Percentiles rank a stretch among this genome's conserved stretches.
Evolutionary conservation across 2,329 filamentous ascomycete species (phyloP).

Genomic region (Diaporthe helianthi): DNA sequence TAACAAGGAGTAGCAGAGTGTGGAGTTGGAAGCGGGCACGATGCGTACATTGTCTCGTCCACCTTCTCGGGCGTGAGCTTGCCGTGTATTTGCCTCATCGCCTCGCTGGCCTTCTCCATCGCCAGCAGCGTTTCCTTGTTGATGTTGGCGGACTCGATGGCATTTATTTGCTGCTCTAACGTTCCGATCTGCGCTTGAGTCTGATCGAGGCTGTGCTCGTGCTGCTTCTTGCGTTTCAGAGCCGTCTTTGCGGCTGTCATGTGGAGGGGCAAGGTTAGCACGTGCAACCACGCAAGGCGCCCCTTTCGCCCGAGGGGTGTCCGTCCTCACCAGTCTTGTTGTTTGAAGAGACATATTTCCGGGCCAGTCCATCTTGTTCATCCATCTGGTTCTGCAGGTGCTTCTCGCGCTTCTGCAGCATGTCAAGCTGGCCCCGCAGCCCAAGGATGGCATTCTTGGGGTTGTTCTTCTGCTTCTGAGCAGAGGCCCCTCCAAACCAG

Average conservation of each 20-base stretch:
- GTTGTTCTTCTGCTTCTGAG: slow-evolving; percentile 87
- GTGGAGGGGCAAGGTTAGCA: slow-evolving; percentile 37
- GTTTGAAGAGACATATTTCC: slow-evolving; percentile 88
- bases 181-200: slow-evolving; percentile 89
- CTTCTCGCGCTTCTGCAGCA: slow-evolving; percentile 95
- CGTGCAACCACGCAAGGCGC: background rate
- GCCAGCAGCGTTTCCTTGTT: slow-evolving; percentile 95
- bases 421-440: slow-evolving; percentile 88
- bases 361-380: slow-evolving; percentile 86
- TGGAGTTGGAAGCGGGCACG: slow-evolving; percentile 2
- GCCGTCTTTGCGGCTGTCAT: slow-evolving; percentile 84
- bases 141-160: slow-evolving; percentile 98
- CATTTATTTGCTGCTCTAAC: slow-evolving; percentile 93
- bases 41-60: slow-evolving; percentile 87
- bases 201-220: slow-evolving; percentile 91
- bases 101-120: slow-evolving; percentile 88
- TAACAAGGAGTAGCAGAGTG: background rate
- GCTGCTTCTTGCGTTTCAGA: slow-evolving; percentile 90
- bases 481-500: slow-evolving; percentile 88
- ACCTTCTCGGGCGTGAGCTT: slow-evolving; percentile 94
- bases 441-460: slow-evolving; percentile 96
- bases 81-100: slow-evolving; percentile 93
- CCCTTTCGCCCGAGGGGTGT: slow-evolving; percentile 34
- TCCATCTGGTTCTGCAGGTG: slow-evolving; percentile 92
- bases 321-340: slow-evolving; percentile 81